Evolutionary conservation across 139 green algal species (phyloP), one percentile per base, ranked within the genome.

Genomic region (Edaphochlamys debaryana): DNA sequence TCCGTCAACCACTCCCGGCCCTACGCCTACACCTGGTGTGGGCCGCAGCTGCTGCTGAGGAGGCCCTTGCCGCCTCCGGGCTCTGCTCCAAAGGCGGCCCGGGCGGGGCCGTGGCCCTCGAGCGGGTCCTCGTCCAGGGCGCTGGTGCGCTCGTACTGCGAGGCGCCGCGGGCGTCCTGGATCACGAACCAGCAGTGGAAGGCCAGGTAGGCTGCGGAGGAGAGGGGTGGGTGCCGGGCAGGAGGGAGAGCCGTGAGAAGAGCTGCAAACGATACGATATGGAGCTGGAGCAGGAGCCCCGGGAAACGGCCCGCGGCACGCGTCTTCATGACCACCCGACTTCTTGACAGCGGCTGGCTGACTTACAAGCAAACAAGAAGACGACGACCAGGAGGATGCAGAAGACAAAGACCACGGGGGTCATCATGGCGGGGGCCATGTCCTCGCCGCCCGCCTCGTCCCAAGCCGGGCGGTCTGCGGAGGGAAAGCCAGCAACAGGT

Each of bases 121-220:
- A n/a, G n/a, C n/a, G n/a, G n/a, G 45, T 73, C 63, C n/a, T 73
- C 76, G n/a, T 82, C 76, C 40, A 82, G 63, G 4, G 73, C 62
- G 8, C 63, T 34, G 1, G 76, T 32, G 19, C 42, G 62, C 76
- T 82, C 76, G 63, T 82, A 82, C 40, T 30, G 7, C 2, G 9
- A 19, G 6, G 11, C 5, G 40, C 60, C 29, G 15, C 41, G 60
- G 11, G 60, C 60, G 64, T 81, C 75, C 45, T 45, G 45, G 20
- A 74, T 66, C 42, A 38, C 50, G 42, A 74, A 73, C 32, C n/a
- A 73, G 4, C 36, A 2, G 42, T 73, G 34, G 63, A 64, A 74
- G 5, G 3, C 41, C 42, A 82, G 62, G 76, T 54, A 82, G 3
- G 34, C 76, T 82, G 76, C 36, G 11, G 67, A 25, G 25, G 19